A percentile compares a stretch with the other conserved stretches of the same genome.
phyloP scores from a whole-genome alignment of 306 rosid species.

The Lotus japonicus region DNA sequence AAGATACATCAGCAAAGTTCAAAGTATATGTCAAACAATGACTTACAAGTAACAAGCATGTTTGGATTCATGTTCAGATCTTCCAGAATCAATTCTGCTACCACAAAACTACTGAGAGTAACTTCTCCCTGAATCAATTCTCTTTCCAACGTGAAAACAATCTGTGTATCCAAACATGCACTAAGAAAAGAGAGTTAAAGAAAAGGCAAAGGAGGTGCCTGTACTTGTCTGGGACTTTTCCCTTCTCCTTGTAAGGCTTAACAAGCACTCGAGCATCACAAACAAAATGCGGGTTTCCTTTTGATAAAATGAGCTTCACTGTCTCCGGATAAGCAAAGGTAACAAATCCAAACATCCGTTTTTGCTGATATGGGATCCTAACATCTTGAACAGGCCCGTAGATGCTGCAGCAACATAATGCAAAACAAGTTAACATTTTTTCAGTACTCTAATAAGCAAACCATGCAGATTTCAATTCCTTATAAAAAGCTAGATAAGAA shows the following conservation, averaged over 20 bases:
- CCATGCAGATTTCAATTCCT: neutral
- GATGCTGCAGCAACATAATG: constrained; percentile 39
- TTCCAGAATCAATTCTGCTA: too few species aligned
- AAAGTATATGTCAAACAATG: neutral
- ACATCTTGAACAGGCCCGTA: constrained; percentile 97
- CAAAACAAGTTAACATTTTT: neutral
- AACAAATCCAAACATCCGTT: constrained; percentile 95
- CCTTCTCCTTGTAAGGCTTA: constrained; percentile 99
- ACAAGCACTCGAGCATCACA: constrained; percentile 98
- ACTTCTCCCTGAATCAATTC: too few species aligned
- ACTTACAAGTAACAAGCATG: too few species aligned
- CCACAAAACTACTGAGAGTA: too few species aligned
- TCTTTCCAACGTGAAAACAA: too few species aligned
- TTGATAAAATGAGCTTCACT: constrained; percentile 81
- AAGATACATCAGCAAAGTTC: constrained; percentile 6
- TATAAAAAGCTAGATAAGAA: neutral
- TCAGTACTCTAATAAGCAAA: neutral
- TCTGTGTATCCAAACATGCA: too few species aligned
- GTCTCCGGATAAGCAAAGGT: constrained; percentile 90
- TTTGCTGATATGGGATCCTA: constrained; percentile 97
- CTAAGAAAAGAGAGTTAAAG: neutral
- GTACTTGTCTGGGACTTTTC: constrained; percentile 97
- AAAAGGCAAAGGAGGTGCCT: constrained; percentile 34
- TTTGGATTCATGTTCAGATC: too few species aligned
- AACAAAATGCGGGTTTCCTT: constrained; percentile 96